Evolutionary conservation across 768 basidiomycete species (phyloP).

Genomic region (Podaxis pistillaris): DNA sequence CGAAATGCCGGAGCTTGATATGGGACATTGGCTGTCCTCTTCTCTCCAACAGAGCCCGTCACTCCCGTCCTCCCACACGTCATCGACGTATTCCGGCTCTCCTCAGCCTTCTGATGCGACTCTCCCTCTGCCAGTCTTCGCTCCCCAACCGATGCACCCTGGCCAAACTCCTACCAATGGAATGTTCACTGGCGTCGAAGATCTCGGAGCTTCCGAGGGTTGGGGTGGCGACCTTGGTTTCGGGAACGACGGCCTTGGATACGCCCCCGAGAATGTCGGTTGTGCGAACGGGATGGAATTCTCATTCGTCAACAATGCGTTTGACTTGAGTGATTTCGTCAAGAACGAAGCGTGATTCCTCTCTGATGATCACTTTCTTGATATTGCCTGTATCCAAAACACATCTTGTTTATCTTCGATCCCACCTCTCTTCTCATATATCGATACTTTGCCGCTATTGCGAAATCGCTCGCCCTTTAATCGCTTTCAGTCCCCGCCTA

Average conservation of each 20-base stretch:
- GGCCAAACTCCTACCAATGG: not conserved
- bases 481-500: not conserved
- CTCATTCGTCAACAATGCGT: not conserved
- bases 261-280: not conserved
- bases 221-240: not conserved
- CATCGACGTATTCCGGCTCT: conserved; percentile 12
- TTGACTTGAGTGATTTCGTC: conserved; percentile 9
- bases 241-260: not conserved
- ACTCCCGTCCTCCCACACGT: conserved; percentile 10
- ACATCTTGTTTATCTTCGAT: not conserved
- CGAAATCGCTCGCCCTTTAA: not conserved
- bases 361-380: not conserved
- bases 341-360: conserved; percentile 9
- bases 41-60: conserved; percentile 11
- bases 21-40: conserved; percentile 6
- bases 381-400: too few relatives aligned
- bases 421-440: not conserved
- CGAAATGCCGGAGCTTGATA: conserved; percentile 12
- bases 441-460: not conserved
- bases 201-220: not conserved
- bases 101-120: conserved; percentile 8
- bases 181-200: not conserved
- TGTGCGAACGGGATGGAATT: conserved; percentile 1
- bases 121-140: conserved; percentile 11
- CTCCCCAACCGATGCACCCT: conserved; percentile 9